These are phyloP conservation scores for Penicillium expansum DNA, from an alignment of 2,329 filamentous ascomycete genomes.

Conservation along the genomic window DNA sequence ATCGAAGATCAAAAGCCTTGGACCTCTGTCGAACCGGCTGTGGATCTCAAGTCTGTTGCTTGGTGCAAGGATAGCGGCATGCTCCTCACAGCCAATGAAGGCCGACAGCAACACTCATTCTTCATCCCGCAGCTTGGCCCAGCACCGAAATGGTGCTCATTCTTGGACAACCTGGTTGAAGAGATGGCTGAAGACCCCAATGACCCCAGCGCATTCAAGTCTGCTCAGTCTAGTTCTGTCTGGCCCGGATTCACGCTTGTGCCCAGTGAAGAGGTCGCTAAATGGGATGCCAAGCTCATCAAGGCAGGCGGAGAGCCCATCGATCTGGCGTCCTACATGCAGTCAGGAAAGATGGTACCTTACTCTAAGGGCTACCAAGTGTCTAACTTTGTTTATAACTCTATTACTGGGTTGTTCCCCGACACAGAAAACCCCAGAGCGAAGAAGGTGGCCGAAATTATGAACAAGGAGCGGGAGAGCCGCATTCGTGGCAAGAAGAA, in stretches of 20 bases:
- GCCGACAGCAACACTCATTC: conserved; percentile 90
- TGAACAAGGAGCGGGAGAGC: conserved; percentile 94
- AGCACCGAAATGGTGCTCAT: conserved; percentile 91
- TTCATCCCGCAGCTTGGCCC: conserved; percentile 92
- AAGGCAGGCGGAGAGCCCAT: conserved; percentile 54
- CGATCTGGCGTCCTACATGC: conserved; percentile 93
- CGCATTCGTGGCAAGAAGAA: conserved; percentile 94
- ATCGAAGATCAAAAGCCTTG: conserved; percentile 77
- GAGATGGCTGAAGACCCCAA: conserved; percentile 87
- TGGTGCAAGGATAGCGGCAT: conserved; percentile 93
- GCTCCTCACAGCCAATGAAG: conserved; percentile 95
- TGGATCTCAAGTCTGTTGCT: conserved; percentile 91
- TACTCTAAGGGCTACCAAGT: conserved; percentile 72
- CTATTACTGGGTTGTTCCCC: conserved; percentile 6
- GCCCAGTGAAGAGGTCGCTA: conserved; percentile 78
- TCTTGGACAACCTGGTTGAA: conserved; percentile 95
- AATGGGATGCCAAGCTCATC: conserved; percentile 57
- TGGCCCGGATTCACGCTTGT: conserved; percentile 99
- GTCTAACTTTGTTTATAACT: conserved; percentile 85
- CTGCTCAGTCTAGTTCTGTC: conserved; percentile 61
- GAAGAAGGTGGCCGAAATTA: conserved; percentile 84
- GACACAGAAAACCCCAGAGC: conserved; percentile 55
- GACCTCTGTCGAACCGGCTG: conserved; percentile 92
- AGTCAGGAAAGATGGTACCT: conserved; percentile 49
- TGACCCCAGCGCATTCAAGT: conserved; percentile 56